Conservation (phyloP, 108 stramenopile genomes). For the Nitzschia sp. region DNA sequence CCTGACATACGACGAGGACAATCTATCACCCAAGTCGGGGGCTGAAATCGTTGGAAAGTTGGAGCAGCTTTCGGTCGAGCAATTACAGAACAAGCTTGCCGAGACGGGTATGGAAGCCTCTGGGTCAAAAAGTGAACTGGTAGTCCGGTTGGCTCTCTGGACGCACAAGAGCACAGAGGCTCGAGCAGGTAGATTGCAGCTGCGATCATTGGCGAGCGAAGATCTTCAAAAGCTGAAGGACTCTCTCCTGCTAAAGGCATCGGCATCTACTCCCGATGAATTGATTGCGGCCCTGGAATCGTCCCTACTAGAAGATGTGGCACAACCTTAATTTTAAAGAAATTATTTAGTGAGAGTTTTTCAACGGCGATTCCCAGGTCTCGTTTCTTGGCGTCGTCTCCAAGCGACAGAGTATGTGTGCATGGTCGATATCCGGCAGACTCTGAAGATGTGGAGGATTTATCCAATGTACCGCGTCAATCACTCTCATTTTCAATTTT, state of each 20-base stretch:
- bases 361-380: neutral
- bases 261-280: neutral
- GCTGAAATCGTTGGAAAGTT: slow-evolving; percentile 46
- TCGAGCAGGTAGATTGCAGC: slow-evolving; percentile 36
- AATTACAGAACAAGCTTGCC: slow-evolving; percentile 31
- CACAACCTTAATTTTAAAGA: neutral
- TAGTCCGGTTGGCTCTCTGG: slow-evolving; percentile 48
- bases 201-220: slow-evolving; percentile 28
- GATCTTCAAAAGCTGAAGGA: slow-evolving; percentile 45
- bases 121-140: slow-evolving; percentile 60
- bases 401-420: slow-evolving; percentile 51
- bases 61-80: slow-evolving; percentile 28
- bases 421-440: slow-evolving; percentile 77
- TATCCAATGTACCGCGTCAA: slow-evolving; percentile 59
- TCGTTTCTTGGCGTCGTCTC: neutral
- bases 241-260: slow-evolving; percentile 19
- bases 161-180: slow-evolving; percentile 46
- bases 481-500: slow-evolving; percentile 5
- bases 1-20: slow-evolving; percentile 45
- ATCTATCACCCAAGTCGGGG: slow-evolving; percentile 19
- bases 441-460: slow-evolving; percentile 71
- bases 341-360: no score
- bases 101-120: slow-evolving; percentile 26
- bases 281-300: slow-evolving; percentile 3
- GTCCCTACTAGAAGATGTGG: neutral